Evolutionary conservation across 148 eudicot genomes (phyloP), one percentile per base, ranked within the genome.

Genomic region (Chenopodium album): DNA sequence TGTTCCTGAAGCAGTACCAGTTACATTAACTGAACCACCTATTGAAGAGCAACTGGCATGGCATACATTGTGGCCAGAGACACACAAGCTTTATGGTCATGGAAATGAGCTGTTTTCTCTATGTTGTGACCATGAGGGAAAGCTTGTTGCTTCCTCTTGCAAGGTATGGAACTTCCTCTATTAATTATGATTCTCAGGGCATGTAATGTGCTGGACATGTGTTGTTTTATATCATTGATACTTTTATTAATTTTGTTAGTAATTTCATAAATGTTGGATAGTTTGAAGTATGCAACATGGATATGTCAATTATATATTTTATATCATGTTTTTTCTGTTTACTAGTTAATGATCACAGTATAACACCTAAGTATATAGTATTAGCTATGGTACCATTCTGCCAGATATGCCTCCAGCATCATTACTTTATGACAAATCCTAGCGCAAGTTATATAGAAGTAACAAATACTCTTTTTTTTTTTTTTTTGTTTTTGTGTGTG

Each of bases 31-130:
- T 62, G 97, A 94, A 83, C 93, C 94, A 81, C 99, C 99, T 23
- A 96, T 96, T 83, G 98, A 95, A 80, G 99, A 95, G 75, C 99
- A 96, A 88, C 82, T 96, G 62, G 87, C 94, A 80, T 96, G 94
- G 94, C 92, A 96, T 83, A 96, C 99, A 73, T 85, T 94, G 75
- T 96, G 99, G 99, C 98, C 98, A 0, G 99, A 94, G 80, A 88
- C 98, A 0, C 97, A 94, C 90, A 96, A 95, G 81, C 98, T 95
- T 68, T 96, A 96, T 56, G 99, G 98, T 63, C 99, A 96, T 84
- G 99, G 99, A 56, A 94, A 96, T 89, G 99, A 96, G 81, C 80
- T 94, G 50, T 96, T 91, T 84, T 90, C 99, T 79, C 50, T 96
- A 44, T 94, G 98, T 84, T 88, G 97, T 80, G 90, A 92, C 86